A percentile compares a stretch with the other conserved stretches of the same genome.
Evolutionary conservation across 176 grass and related monocot species (phyloP).

Genomic region (Themeda triandra): DNA sequence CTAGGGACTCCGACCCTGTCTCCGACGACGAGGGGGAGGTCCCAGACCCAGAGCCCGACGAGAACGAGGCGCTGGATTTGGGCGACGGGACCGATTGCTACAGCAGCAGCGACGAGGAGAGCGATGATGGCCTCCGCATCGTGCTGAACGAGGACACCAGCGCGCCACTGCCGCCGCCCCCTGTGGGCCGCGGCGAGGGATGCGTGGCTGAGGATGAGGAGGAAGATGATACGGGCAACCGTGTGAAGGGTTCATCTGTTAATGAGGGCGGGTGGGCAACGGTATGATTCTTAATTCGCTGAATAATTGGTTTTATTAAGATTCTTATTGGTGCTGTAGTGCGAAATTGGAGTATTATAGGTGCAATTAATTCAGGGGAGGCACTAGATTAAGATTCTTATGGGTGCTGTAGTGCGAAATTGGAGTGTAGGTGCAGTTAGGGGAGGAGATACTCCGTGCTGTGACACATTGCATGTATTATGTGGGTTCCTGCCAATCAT

Average conservation of each 20-base stretch:
- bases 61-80: conserved; percentile 46
- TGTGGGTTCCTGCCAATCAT: neutral
- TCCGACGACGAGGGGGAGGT: conserved; percentile 29
- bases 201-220: conserved; percentile 31
- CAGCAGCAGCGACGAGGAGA: conserved; percentile 57
- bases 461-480: neutral
- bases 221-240: conserved; percentile 26
- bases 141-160: conserved; percentile 63
- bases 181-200: conserved; percentile 6
- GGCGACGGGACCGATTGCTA: conserved; percentile 35
- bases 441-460: neutral
- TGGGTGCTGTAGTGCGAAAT: neutral
- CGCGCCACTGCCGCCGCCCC: conserved; percentile 11
- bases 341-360: neutral
- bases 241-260: neutral
- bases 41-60: conserved; percentile 32
- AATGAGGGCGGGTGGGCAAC: conserved; percentile 13
- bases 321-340: neutral
- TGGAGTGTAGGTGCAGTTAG: neutral
- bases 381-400: neutral
- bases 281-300: conserved; percentile 36
- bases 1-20: conserved; percentile 44
- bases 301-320: neutral
- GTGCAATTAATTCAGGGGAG: neutral
- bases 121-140: conserved; percentile 71